Base-by-base conservation (phyloP, 495 filamentous ascomycete genomes). In the Penicillium arizonense region DNA sequence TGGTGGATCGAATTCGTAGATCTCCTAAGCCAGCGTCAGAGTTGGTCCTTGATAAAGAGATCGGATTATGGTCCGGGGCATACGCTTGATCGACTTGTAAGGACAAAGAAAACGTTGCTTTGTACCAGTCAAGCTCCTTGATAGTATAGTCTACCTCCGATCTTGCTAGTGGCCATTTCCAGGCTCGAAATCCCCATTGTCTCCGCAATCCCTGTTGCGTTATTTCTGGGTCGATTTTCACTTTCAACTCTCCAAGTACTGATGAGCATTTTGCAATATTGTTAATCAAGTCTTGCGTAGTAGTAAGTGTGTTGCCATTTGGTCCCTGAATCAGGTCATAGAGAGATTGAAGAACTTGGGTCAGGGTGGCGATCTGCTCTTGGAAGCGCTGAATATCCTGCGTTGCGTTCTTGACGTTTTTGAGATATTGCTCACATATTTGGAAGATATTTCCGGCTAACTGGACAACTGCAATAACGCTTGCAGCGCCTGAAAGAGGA, bases 1-100 rank as follows among this genome's bases (percentile, higher is more conserved):
- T n/a, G n/a, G n/a, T n/a, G n/a, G n/a, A n/a, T n/a, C n/a, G n/a
- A n/a, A 78, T 1, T 76, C 54, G 45, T 81, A 74, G 44, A 81
- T 55, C 65, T 70, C 30, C 73, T 76, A 61, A 82, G 82, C 60
- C 81, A 77, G 61, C 79, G 78, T 56, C 67, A 30, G 26, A 30
- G 26, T 7, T 30, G 1, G 3, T 9, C 26, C 26, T 3, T 76
- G 21, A 38, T 39, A 10, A 28, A 26, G 10, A 24, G 20, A 48
- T 48, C 18, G 8, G 33, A 48, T 26, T 6, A 26, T n/a, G 24
- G 24, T 26, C 24, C 24, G 35, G 16, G 37, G 55, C 69, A 50
- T 71, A 75, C 74, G 52, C 61, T 59, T 72, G 67, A 65, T 77
- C 68, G 35, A 74, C 52, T 50, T 69, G 53, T 39, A 78, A 62